These are phyloP conservation scores for Pulveroboletus ravenelii DNA, from an alignment of 768 basidiomycete genomes.

Conservation along the genomic window DNA sequence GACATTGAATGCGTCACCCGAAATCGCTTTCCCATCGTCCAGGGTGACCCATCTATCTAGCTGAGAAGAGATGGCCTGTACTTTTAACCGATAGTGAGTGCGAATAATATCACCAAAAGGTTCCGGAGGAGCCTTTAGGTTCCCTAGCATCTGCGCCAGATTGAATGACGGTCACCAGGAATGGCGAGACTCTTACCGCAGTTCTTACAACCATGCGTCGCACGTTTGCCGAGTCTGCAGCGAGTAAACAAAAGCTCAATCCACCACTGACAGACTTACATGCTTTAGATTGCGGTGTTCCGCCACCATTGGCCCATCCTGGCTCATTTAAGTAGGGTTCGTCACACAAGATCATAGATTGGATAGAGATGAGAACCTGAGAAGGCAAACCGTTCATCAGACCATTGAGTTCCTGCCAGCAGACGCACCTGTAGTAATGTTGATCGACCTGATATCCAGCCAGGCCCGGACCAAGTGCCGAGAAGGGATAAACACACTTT, in stretches of 20 bases:
- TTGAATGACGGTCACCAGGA: conserved; percentile 9
- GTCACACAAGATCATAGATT: conserved; percentile 94
- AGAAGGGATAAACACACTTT: conserved; percentile 92
- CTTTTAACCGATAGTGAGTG: conserved; percentile 89
- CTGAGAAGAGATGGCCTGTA: conserved; percentile 61
- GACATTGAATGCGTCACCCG: conserved; percentile 50
- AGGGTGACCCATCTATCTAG: conserved; percentile 71
- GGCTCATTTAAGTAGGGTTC: conserved; percentile 93
- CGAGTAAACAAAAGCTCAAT: conserved; percentile 7
- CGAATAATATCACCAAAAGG: conserved; percentile 84
- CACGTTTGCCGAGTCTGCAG: conserved; percentile 82
- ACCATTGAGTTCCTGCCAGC: not conserved
- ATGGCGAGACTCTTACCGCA: conserved; percentile 48
- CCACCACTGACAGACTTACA: conserved; percentile 44
- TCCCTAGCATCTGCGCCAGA: conserved; percentile 68
- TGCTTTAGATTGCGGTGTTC: conserved; percentile 69
- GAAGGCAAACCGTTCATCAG: conserved; percentile 1
- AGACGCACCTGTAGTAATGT: conserved; percentile 74
- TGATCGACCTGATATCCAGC: conserved; percentile 87
- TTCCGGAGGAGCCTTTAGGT: conserved; percentile 75
- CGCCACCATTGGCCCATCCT: conserved; percentile 71
- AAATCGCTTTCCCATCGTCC: conserved; percentile 67
- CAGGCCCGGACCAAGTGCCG: conserved; percentile 91
- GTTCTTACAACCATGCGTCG: conserved; percentile 89
- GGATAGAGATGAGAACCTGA: conserved; percentile 85